Evolutionary conservation across 2,329 filamentous ascomycete species (phyloP).

Genomic region (Exutisphaerella laricina): DNA sequence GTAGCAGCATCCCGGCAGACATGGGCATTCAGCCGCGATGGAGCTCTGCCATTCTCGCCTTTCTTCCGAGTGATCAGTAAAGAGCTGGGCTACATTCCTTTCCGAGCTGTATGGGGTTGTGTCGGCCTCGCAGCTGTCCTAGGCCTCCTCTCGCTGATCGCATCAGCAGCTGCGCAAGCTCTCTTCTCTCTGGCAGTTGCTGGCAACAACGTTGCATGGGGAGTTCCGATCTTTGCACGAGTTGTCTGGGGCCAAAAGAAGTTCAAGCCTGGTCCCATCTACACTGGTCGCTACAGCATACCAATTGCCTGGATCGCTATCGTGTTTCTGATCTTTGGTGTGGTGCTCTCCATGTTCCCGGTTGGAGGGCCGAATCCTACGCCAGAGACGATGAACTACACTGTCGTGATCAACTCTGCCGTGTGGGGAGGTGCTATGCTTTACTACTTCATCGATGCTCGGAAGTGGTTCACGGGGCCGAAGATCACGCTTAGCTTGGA

Average conservation of each 20-base stretch:
- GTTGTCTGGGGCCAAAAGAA: conserved; percentile 54
- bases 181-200: conserved; percentile 57
- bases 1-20: conserved; percentile 56
- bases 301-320: conserved; percentile 52
- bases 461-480: conserved; percentile 55
- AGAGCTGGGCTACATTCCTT: conserved; percentile 52
- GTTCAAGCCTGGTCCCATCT: conserved; percentile 53
- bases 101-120: conserved; percentile 53
- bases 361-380: conserved; percentile 49
- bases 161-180: conserved; percentile 52
- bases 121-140: conserved; percentile 48
- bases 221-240: conserved; percentile 53
- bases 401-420: conserved; percentile 54
- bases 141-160: conserved; percentile 55
- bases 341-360: conserved; percentile 56
- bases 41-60: conserved; percentile 54
- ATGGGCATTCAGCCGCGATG: conserved; percentile 60
- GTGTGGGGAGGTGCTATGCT: conserved; percentile 53
- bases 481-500: conserved; percentile 48
- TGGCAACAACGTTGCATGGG: conserved; percentile 58
- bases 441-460: conserved; percentile 54
- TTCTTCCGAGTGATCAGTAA: conserved; percentile 54
- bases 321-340: conserved; percentile 51
- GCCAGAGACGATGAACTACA: conserved; percentile 55
- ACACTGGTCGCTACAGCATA: conserved; percentile 50